Evolutionary conservation across 257 asterid species (phyloP).

Genomic region (Scutellaria minor): DNA sequence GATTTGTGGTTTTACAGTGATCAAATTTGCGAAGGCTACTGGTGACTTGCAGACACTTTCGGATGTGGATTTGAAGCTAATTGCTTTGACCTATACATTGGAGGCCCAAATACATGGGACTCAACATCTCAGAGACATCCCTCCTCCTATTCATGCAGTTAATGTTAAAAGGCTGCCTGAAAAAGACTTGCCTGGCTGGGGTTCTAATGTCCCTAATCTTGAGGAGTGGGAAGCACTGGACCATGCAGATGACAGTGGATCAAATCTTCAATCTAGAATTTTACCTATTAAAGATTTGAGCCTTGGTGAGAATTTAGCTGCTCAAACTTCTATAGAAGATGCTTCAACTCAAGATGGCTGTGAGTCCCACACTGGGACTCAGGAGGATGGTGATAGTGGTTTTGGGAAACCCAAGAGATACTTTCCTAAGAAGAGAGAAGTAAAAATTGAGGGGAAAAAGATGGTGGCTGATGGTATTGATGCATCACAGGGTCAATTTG

Average conservation of each 20-base stretch:
- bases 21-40: slow-evolving; percentile 88
- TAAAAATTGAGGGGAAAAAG: slow-evolving; percentile 78
- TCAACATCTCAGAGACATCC: slow-evolving; percentile 73
- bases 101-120: slow-evolving; percentile 89
- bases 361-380: slow-evolving; percentile 47
- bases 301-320: slow-evolving; percentile 49
- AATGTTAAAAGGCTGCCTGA: slow-evolving; percentile 91
- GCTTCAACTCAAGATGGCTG: slow-evolving; percentile 49
- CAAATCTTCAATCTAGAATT: slow-evolving; percentile 65
- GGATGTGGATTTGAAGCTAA: slow-evolving; percentile 95
- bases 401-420: slow-evolving; percentile 54
- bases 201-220: slow-evolving; percentile 86
- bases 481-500: slow-evolving; percentile 83
- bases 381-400: slow-evolving; percentile 48
- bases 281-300: slow-evolving; percentile 74
- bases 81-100: slow-evolving; percentile 84
- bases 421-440: slow-evolving; percentile 60
- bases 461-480: slow-evolving; percentile 89
- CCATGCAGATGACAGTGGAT: slow-evolving; percentile 53
- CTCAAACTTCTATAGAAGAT: slow-evolving; percentile 48
- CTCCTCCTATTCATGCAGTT: slow-evolving; percentile 81
- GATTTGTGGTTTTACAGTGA: slow-evolving; percentile 54
- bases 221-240: slow-evolving; percentile 98
- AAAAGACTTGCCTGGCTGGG: slow-evolving; percentile 99
- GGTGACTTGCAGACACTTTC: slow-evolving; percentile 99